A percentile compares a stretch with the other conserved stretches of the same genome.
Conservation (phyloP, 140 eudicot genomes). For the Eryngium alpinum region DNA sequence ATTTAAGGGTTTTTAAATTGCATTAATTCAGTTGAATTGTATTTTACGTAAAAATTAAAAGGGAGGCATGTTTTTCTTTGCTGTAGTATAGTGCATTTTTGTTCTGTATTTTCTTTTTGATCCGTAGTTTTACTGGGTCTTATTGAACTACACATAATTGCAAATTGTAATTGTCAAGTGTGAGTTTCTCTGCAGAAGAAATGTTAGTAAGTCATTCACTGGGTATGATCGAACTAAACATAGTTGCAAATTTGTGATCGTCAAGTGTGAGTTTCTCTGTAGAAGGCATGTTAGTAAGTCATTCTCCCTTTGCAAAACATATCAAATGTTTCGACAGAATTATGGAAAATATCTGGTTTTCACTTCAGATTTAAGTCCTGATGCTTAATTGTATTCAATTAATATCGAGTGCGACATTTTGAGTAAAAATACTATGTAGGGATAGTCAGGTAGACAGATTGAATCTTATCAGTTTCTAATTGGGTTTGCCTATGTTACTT, state of each 20-base stretch:
- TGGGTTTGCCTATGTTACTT: neutral
- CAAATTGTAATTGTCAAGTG: too few species aligned
- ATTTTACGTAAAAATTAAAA: too few species aligned
- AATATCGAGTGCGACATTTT: neutral
- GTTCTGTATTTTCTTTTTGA: too few species aligned
- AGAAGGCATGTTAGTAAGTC: neutral
- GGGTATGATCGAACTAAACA: neutral
- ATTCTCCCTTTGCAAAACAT: neutral
- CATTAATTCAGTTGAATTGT: too few species aligned
- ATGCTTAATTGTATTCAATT: neutral
- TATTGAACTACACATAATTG: too few species aligned
- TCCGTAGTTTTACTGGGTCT: too few species aligned
- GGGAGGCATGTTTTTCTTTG: too few species aligned
- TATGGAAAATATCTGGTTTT: neutral
- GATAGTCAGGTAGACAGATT: neutral
- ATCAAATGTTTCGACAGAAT: neutral
- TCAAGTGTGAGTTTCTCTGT: too few species aligned
- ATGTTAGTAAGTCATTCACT: too few species aligned
- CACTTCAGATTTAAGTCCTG: neutral
- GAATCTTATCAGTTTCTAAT: neutral
- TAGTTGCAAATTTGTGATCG: neutral
- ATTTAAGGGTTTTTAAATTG: too few species aligned
- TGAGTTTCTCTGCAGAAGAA: too few species aligned
- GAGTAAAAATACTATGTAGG: neutral
- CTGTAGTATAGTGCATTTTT: too few species aligned